Evolutionary conservation across 73 alveolate species (phyloP).

Genomic region (Stentor roeselii): DNA sequence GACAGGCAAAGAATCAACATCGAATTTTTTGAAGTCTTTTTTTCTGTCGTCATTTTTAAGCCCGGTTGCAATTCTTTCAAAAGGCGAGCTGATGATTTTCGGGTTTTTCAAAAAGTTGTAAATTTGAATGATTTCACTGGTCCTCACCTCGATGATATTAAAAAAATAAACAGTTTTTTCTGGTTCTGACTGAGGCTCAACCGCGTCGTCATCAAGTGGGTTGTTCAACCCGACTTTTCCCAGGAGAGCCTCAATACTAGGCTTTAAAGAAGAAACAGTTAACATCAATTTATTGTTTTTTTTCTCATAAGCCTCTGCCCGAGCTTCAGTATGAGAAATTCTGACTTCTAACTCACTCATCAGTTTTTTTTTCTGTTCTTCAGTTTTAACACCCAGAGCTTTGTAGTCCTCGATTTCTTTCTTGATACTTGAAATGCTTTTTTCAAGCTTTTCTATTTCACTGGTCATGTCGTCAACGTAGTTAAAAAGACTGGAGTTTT

Average conservation of each 20-base stretch:
- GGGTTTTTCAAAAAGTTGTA: too few species aligned
- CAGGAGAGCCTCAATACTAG: conserved; percentile 51
- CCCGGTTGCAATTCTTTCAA: too few species aligned
- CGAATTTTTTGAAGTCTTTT: too few species aligned
- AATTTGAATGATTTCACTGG: conserved; percentile 58
- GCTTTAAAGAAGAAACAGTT: conserved; percentile 45
- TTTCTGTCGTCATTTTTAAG: too few species aligned
- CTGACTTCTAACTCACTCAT: conserved; percentile 60
- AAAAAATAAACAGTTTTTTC: conserved; percentile 52
- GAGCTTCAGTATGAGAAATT: conserved; percentile 27
- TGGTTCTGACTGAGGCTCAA: conserved; percentile 46
- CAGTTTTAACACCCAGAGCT: conserved; percentile 51
- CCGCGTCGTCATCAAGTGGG: conserved; percentile 42
- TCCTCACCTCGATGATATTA: conserved; percentile 64
- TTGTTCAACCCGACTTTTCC: conserved; percentile 48
- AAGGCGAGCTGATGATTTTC: too few species aligned
- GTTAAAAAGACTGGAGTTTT: conserved; percentile 45
- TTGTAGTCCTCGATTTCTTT: conserved; percentile 37
- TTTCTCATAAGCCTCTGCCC: conserved; percentile 41
- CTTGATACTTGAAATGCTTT: conserved; percentile 20
- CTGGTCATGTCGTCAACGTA: conserved; percentile 36
- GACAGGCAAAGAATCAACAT: too few species aligned
- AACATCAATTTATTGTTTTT: conserved; percentile 47
- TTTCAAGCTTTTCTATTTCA: conserved; percentile 41
- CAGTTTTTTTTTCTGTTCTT: conserved; percentile 48